phyloP scores from a whole-genome alignment of 306 rosid species.

The Calophaca sinica region DNA sequence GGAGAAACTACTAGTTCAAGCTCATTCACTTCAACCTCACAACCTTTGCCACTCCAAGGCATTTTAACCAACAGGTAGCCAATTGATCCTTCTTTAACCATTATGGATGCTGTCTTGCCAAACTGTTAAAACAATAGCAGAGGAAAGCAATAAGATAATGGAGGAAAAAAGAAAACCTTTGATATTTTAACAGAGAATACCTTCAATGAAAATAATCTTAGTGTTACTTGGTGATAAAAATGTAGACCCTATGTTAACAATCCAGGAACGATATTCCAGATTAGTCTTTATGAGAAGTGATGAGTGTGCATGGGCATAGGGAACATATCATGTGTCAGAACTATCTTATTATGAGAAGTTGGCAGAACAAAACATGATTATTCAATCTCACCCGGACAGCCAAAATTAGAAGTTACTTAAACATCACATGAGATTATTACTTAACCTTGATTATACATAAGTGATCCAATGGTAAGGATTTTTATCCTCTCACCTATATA shows the following conservation, averaged over 20 bases:
- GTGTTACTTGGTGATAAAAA: background rate
- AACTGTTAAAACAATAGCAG: slow-evolving; percentile 54
- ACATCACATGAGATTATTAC: background rate
- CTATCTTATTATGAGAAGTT: background rate
- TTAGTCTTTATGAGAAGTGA: slow-evolving; percentile 11
- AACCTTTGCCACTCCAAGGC: slow-evolving; percentile 93
- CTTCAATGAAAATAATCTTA: background rate
- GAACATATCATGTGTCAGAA: background rate
- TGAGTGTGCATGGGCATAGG: background rate
- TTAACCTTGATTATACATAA: background rate
- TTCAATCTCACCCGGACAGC: slow-evolving; percentile 9
- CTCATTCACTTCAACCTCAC: slow-evolving; percentile 84
- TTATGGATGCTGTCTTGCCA: slow-evolving; percentile 60
- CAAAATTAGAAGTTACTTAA: background rate
- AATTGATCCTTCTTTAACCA: slow-evolving; percentile 89
- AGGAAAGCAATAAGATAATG: slow-evolving; percentile 30
- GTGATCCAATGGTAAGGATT: background rate
- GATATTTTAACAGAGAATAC: slow-evolving; percentile 1
- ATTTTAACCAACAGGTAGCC: slow-evolving; percentile 74
- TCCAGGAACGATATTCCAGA: slow-evolving; percentile 19
- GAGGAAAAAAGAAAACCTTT: background rate
- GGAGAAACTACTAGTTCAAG: slow-evolving; percentile 90
- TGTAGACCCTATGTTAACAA: slow-evolving; percentile 1
- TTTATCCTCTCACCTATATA: background rate
- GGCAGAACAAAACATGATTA: background rate